Base-by-base conservation (phyloP, 2,329 filamentous ascomycete genomes). In the Cladobotryum protrusum region DNA sequence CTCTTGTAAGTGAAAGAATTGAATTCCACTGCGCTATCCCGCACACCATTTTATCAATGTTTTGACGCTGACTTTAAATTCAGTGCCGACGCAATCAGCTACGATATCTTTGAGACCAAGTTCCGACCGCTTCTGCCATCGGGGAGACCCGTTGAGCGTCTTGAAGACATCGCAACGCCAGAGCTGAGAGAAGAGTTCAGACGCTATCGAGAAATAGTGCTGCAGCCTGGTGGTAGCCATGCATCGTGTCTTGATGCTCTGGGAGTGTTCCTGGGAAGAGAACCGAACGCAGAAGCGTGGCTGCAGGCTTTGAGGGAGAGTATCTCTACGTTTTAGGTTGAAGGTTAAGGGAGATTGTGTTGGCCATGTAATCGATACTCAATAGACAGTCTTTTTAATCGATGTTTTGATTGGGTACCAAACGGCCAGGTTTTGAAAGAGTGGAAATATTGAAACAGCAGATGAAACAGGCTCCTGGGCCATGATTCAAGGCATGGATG, bases 61-160 rank as follows among this genome's bases (percentile, higher is more conserved):
- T 4, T 11, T 2, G 3, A 20, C 15, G 34, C 79, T 83, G 20
- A 47, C 19, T 18, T 18, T 4, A 7, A 39, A n/a, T 11, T 19
- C 37, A 50, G 49, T 19, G 48, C 45, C n/a, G 32, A 40, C 1
- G 46, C 49, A 3, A 24, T 51, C 9, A 48, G 44, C 32, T 47
- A 47, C 32, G 86, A 90, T 66, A 89, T 90, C 84, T 90, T 89
- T 71, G 82, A 86, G 68, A 76, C 75, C 1, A 81, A 85, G 12
- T 89, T 89, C n/a, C 20, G 45, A 20, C 48, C 48, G 13, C 9
- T 50, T 7, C 29, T 50, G 7, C 48, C 72, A 82, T 36, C 40
- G 5, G 24, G 24, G 24, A 29, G 24, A 29, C 24, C 24, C 4
- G 24, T 29, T 29, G 24, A 29, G 24, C 11, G 24, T 8, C 7